Conservation (phyloP, 2,329 filamentous ascomycete genomes). For the Daldinia sp. region DNA sequence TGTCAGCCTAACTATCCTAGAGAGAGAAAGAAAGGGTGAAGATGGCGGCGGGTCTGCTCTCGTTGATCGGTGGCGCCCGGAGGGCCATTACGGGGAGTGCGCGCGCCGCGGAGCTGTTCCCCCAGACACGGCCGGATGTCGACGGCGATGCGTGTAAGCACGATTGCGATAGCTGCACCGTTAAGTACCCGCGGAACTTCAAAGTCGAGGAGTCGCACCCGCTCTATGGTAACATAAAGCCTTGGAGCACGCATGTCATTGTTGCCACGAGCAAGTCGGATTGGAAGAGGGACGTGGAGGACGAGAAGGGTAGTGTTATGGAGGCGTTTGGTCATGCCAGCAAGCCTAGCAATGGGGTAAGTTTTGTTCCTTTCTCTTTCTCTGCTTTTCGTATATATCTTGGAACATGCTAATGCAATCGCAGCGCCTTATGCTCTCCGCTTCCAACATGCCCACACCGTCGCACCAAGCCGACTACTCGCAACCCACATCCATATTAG, state of each 20-base stretch:
- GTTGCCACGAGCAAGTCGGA: constrained; percentile 96
- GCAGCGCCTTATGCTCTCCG: constrained; percentile 87
- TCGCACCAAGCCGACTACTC: constrained; percentile 69
- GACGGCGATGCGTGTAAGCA: constrained; percentile 90
- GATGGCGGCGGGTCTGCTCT: constrained; percentile 53
- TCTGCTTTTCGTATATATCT: neutral
- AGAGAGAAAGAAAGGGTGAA: constrained; percentile 35
- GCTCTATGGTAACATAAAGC: constrained; percentile 85
- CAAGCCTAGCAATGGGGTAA: constrained; percentile 73
- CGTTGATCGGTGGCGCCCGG: constrained; percentile 51
- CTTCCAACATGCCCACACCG: constrained; percentile 88
- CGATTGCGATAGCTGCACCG: constrained; percentile 83
- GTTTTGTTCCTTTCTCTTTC: constrained; percentile 44
- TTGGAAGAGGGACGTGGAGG: constrained; percentile 88
- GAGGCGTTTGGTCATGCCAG: constrained; percentile 70
- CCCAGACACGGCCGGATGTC: constrained; percentile 73
- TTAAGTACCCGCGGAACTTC: constrained; percentile 76
- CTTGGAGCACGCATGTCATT: constrained; percentile 87
- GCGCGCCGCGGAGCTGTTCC: constrained; percentile 66
- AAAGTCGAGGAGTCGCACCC: constrained; percentile 79
- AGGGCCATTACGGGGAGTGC: constrained; percentile 44
- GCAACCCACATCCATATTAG: constrained; percentile 78
- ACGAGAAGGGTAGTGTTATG: constrained; percentile 89
- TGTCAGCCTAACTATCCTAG: neutral
- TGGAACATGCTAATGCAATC: neutral